These are phyloP conservation scores for Warburgia ugandensis DNA, from an alignment of 164 flowering plant species.

Conservation along the genomic window DNA sequence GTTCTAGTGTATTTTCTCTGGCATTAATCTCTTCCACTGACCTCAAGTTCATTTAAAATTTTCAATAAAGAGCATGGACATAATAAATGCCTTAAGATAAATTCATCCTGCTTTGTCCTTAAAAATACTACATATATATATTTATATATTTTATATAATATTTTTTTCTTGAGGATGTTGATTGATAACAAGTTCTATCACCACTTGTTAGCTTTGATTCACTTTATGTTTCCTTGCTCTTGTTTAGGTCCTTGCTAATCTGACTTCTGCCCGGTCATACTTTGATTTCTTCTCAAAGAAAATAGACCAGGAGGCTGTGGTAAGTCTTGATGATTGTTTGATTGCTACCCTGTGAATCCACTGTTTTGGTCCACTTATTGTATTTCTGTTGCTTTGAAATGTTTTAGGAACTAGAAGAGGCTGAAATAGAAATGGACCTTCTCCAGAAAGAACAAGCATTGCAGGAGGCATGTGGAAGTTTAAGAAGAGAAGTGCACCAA, in stretches of 20 bases:
- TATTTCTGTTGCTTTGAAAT: background rate
- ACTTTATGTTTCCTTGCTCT: background rate
- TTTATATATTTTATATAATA: background rate
- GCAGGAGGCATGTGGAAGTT: conserved; percentile 26
- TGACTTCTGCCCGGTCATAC: conserved; percentile 60
- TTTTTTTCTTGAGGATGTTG: background rate
- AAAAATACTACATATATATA: background rate
- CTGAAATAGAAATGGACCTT: conserved; percentile 76
- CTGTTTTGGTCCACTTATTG: background rate
- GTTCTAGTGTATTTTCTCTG: too few species aligned
- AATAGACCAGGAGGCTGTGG: conserved; percentile 47
- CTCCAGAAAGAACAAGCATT: conserved; percentile 41
- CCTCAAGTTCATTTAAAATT: too few species aligned
- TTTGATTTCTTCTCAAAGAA: conserved; percentile 58
- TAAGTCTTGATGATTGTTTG: conserved; percentile 17
- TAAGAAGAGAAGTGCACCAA: conserved; percentile 19
- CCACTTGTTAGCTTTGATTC: background rate
- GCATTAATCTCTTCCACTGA: too few species aligned
- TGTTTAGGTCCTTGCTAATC: conserved; percentile 57
- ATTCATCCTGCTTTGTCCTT: background rate
- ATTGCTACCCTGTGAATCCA: background rate
- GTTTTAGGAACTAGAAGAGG: conserved; percentile 75
- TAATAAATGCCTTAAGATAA: too few species aligned
- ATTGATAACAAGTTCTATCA: background rate
- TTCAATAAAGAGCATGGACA: too few species aligned